Evolutionary conservation across 139 green algal species (phyloP), one percentile per base, ranked within the genome.

Genomic region (Prasinococcaceae sp.): DNA sequence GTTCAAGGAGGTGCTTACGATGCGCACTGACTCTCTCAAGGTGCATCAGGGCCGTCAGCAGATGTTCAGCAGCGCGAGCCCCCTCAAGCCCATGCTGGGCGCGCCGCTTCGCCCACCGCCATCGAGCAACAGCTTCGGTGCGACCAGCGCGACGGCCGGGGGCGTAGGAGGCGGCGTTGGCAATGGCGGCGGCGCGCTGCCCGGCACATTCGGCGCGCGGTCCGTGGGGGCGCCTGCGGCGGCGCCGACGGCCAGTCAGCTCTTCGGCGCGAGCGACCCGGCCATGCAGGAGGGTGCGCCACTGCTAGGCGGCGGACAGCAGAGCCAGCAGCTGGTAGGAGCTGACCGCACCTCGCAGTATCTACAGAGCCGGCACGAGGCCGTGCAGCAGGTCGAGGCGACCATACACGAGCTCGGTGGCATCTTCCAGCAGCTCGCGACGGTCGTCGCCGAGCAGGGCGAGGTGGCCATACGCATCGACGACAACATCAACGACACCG

Each of bases 381-480:
- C 88, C 22, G 60, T 97, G 65, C 82, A 85, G 20, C 88, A 92
- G 50, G 89, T 97, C 46, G 89, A 98, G 68, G 69, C 69, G 36
- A 97, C 90, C 3, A 97, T 98, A 32, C 71, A 84, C 28, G 90
- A 98, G 72, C 78, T 98, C 35, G 85, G 90, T n/a, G 76, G 56
- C 55, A 98, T 98, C 35, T 98, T 98, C 72, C 82, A 85, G 45
- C 83, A 98, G 74, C 79, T 98, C 33, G 81, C 84, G 2, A 79
- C 89, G 33, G 90, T 98, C 79, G 90, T 95, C 44, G 32, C 32
- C 40, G 65, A 84, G 50, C 85, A 94, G 56, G 88, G 88, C 9
- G 88, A 96, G 69, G 74, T 94, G 69, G 79, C 88, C 2, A 68
- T 89, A 19, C 79, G 90, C 25, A 98, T 98, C 47, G 90, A 98